phyloP scores from a whole-genome alignment of 164 flowering plant genomes.

The Tinospora cordifolia region DNA sequence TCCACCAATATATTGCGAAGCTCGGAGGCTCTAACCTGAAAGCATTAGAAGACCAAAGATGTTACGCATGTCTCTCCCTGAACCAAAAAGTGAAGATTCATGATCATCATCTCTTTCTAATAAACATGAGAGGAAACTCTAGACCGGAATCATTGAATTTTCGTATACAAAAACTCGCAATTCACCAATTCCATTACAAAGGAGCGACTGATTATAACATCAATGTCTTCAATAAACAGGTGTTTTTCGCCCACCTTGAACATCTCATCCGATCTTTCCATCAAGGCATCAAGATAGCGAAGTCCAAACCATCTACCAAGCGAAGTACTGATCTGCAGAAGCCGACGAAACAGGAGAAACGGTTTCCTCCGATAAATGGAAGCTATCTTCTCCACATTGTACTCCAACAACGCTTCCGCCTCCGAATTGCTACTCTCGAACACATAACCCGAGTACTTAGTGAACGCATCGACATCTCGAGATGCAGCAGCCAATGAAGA shows the following conservation, averaged over 20 bases:
- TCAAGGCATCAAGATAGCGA: conserved; percentile 45
- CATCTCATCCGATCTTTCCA: conserved; percentile 58
- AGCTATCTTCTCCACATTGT: conserved; percentile 42
- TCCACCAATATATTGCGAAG: conserved; percentile 67
- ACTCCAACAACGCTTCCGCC: conserved; percentile 44
- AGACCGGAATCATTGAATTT: too few species aligned
- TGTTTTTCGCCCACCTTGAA: conserved; percentile 46
- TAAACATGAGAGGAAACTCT: too few species aligned
- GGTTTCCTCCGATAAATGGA: conserved; percentile 58
- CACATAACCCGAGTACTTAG: conserved; percentile 75
- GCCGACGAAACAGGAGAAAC: conserved; percentile 50
- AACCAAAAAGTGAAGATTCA: background rate
- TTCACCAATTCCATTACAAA: too few species aligned
- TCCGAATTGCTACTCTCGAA: conserved; percentile 50
- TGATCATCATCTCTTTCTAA: background rate
- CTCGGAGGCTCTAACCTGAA: conserved; percentile 87
- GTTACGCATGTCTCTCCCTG: conserved; percentile 3
- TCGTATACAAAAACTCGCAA: too few species aligned
- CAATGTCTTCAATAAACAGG: too few species aligned
- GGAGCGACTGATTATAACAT: too few species aligned
- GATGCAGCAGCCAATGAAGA: conserved; percentile 16
- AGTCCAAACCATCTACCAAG: conserved; percentile 70
- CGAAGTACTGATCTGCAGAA: conserved; percentile 52
- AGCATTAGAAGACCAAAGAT: conserved; percentile 4
- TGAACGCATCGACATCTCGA: conserved; percentile 51